phyloP scores from a whole-genome alignment of 192 early-diverging fungal species.

The Gigaspora rosea region DNA sequence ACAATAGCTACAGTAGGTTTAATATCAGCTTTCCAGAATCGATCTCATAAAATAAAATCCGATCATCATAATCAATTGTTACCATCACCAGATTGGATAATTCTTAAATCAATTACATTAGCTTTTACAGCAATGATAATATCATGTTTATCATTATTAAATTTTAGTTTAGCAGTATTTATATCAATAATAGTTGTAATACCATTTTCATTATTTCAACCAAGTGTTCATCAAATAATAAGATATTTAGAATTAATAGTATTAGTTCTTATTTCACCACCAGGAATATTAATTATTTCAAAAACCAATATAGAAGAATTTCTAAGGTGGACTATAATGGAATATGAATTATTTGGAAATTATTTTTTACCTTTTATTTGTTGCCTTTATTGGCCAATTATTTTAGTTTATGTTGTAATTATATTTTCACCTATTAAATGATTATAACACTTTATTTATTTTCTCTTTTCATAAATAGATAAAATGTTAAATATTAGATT shows the following conservation, averaged over 20 bases:
- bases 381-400: constrained; percentile 73
- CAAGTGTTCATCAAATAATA: constrained; percentile 22
- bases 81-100: constrained; percentile 58
- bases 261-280: constrained; percentile 56
- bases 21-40: constrained; percentile 29
- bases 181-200: constrained; percentile 59
- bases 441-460: not conserved
- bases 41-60: constrained; percentile 31
- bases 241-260: constrained; percentile 47
- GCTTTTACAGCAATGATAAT: constrained; percentile 61
- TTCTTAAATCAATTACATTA: constrained; percentile 55
- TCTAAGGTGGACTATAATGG: constrained; percentile 55
- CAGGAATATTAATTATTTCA: constrained; percentile 50
- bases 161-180: constrained; percentile 69
- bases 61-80: constrained; percentile 38
- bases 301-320: constrained; percentile 43
- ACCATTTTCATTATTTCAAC: constrained; percentile 62
- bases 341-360: constrained; percentile 64
- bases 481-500: too few species aligned
- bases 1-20: constrained; percentile 34
- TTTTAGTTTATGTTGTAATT: constrained; percentile 47
- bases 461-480: too few species aligned
- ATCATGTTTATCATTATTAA: constrained; percentile 67
- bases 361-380: constrained; percentile 66
- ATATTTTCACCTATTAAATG: constrained; percentile 37